Evolutionary conservation across 2,329 filamentous ascomycete species (phyloP), one percentile per base, ranked within the genome.

Genomic region (Aspergillus sp.): DNA sequence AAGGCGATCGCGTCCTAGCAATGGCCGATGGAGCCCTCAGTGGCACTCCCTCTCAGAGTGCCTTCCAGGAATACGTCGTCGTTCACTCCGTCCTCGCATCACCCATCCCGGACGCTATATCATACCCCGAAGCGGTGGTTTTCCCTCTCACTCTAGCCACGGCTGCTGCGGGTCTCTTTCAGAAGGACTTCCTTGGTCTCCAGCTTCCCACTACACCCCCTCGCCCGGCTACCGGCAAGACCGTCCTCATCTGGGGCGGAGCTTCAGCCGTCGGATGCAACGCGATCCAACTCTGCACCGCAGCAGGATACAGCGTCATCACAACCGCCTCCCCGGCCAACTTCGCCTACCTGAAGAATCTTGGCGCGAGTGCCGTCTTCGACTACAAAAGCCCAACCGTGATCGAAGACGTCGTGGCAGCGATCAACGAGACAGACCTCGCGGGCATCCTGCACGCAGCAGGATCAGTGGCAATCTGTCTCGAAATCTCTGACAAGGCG

Each of bases 231-330:
- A 40, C 32, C 5, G 34, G 30, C 4, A 27, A 45, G n/a, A 33
- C 19, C 4, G 6, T 73, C 0, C 51, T 79, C 5, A 56, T 79
- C 10, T 79, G 74, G 72, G 76, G 76, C n/a, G 78, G 76, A 0
- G 68, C 72, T 3, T 69, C 71, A 0, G 66, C 64, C 13, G 72
- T 76, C 2, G 75, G 76, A 0, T 64, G 65, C 29, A 62, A 57
- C 3, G 70, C 68, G 0, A 68, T 75, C 35, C 72, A 76, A 44
- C 53, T 74, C 5, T 70, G 69, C 0, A 60, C 54, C 0, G 65
- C 63, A 0, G 53, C 67, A 9, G 70, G 71, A 5, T 63, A 69
- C 40, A 62, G 64, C 26, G 69, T 75, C 7, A 51, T 68, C 42
- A 58, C 59, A 1, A 69, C 70, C 0, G 62, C 65, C 0, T 66